Conservation (phyloP, 1,139 yeast genomes). For the Diutina ranongensis region DNA sequence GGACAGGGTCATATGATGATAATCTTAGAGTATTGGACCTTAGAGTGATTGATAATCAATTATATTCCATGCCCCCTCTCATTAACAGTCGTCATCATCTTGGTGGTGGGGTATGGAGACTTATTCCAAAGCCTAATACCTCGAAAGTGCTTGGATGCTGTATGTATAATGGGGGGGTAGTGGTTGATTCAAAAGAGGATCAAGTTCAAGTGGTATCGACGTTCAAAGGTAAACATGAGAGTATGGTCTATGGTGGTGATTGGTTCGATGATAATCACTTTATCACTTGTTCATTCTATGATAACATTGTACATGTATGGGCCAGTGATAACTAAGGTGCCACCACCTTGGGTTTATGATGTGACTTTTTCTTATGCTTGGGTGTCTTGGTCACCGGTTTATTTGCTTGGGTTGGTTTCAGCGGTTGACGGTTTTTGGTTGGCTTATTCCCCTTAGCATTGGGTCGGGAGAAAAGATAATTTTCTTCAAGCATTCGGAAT, state of each 20-base stretch:
- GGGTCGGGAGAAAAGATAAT: constrained; percentile 16
- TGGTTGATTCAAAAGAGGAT: constrained; percentile 27
- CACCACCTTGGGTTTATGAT: neutral
- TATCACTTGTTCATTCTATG: constrained; percentile 87
- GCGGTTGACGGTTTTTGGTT: neutral
- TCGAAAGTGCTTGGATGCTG: constrained; percentile 63
- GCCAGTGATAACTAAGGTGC: neutral
- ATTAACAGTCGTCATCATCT: constrained; percentile 34
- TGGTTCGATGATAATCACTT: constrained; percentile 44
- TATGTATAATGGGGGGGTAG: constrained; percentile 91
- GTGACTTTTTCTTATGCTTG: constrained; percentile 5
- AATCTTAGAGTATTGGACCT: constrained; percentile 57
- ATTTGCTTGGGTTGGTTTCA: neutral
- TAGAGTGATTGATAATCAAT: constrained; percentile 34
- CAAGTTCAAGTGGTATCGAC: constrained; percentile 33
- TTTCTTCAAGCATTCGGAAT: constrained; percentile 50
- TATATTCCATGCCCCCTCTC: constrained; percentile 37
- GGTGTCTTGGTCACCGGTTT: neutral
- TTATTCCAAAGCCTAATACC: constrained; percentile 51
- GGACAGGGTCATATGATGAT: constrained; percentile 95
- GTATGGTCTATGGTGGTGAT: constrained; percentile 95
- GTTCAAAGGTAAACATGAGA: constrained; percentile 65
- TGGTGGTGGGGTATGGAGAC: constrained; percentile 95
- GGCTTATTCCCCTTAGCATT: neutral
- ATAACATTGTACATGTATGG: constrained; percentile 73